A percentile compares a stretch with the other conserved stretches of the same genome.
These are phyloP conservation scores for Pseudopithomyces chartarum DNA, from an alignment of 2,329 filamentous ascomycete species.

Conservation along the genomic window DNA sequence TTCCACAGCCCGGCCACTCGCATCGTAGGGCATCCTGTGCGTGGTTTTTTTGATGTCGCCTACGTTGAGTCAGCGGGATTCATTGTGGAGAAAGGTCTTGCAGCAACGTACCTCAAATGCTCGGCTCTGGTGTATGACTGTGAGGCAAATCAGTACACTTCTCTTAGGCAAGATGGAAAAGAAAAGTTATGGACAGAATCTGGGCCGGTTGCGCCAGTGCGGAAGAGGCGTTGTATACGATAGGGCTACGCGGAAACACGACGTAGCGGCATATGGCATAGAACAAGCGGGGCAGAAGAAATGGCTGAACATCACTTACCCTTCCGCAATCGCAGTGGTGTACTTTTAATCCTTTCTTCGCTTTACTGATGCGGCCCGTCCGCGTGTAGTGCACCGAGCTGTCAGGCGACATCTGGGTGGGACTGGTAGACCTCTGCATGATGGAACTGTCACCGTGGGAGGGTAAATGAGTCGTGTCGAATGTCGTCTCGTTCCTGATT, in stretches of 20 bases:
- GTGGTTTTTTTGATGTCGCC: conserved; percentile 55
- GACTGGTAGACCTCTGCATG: conserved; percentile 42
- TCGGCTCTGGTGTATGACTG: conserved; percentile 55
- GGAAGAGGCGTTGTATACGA: conserved; percentile 10
- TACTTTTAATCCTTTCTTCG: conserved; percentile 53
- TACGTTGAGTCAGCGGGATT: conserved; percentile 20
- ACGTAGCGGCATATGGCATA: conserved; percentile 1
- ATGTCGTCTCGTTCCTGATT: conserved; percentile 25
- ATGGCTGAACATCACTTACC: conserved; percentile 36
- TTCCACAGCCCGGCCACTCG: conserved; percentile 47
- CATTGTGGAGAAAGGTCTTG: neutral
- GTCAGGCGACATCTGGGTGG: conserved; percentile 35
- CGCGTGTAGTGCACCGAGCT: conserved; percentile 48
- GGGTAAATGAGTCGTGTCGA: conserved; percentile 31
- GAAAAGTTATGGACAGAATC: neutral
- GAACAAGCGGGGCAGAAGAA: conserved; percentile 9
- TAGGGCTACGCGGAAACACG: conserved; percentile 9
- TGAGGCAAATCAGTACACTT: conserved; percentile 22
- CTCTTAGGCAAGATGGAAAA: neutral
- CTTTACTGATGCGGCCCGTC: conserved; percentile 54
- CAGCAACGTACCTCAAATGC: conserved; percentile 48
- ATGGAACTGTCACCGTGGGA: conserved; percentile 34
- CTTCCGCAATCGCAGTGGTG: conserved; percentile 55
- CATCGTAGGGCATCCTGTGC: conserved; percentile 48
- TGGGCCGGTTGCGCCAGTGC: conserved; percentile 2